Percentiles rank a stretch among this genome's conserved stretches.
Evolutionary conservation across 352 stramenopile species (phyloP).

Genomic region (Globisporangium camurandrum): DNA sequence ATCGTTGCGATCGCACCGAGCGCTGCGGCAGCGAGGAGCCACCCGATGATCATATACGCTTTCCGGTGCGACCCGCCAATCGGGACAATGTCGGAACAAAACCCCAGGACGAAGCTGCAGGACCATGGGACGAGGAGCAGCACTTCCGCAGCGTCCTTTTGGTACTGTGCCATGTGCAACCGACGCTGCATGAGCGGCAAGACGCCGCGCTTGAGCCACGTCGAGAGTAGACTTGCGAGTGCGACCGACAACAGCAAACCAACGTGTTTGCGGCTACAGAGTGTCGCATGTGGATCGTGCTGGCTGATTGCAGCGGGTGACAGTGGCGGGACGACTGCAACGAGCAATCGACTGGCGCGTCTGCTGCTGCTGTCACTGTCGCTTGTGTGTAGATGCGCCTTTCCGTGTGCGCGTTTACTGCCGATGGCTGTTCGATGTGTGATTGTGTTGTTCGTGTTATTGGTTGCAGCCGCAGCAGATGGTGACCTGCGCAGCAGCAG

Average conservation of each 20-base stretch:
- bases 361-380: too few species aligned
- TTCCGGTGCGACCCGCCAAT: slow-evolving; percentile 14
- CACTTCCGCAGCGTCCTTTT: slow-evolving; percentile 25
- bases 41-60: slow-evolving; percentile 20
- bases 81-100: slow-evolving; percentile 16
- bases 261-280: slow-evolving; percentile 20
- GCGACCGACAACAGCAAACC: slow-evolving; percentile 30
- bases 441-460: too few species aligned
- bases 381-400: too few species aligned
- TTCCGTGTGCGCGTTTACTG: neutral
- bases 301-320: neutral
- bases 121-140: slow-evolving; percentile 35
- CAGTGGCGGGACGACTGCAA: too few species aligned
- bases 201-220: slow-evolving; percentile 37
- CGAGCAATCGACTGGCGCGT: too few species aligned
- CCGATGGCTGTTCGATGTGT: neutral
- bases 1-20: slow-evolving; percentile 28
- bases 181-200: slow-evolving; percentile 26
- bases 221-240: slow-evolving; percentile 30
- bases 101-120: slow-evolving; percentile 19
- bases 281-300: slow-evolving; percentile 5
- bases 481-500: neutral
- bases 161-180: slow-evolving; percentile 29
- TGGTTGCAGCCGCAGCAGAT: neutral
- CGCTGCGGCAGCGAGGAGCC: slow-evolving; percentile 14